phyloP scores from a whole-genome alignment of 2,329 filamentous ascomycete genomes.

The Cordyceps javanica region DNA sequence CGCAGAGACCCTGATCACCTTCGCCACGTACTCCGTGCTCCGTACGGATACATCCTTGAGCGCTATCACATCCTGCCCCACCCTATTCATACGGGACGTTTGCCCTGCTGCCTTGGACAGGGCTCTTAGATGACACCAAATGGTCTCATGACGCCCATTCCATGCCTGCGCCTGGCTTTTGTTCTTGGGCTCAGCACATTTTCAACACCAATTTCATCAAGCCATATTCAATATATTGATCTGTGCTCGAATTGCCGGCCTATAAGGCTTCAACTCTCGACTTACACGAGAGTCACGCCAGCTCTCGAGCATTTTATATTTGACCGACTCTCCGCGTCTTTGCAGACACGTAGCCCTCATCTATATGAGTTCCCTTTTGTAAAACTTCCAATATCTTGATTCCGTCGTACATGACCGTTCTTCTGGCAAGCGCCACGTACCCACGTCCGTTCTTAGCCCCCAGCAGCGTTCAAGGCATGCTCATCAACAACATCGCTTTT shows the following conservation, averaged over 20 bases:
- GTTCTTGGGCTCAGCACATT: background rate
- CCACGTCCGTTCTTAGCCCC: too few species aligned
- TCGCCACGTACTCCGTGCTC: constrained; percentile 4
- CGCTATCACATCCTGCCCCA: background rate
- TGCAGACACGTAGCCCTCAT: background rate
- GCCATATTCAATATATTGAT: background rate
- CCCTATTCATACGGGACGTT: too few species aligned
- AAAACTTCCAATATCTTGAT: background rate
- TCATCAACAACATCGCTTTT: constrained; percentile 42
- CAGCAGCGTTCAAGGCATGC: background rate
- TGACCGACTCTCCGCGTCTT: background rate
- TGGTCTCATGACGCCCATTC: background rate
- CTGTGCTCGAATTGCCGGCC: background rate
- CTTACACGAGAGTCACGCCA: background rate
- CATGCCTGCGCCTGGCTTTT: background rate
- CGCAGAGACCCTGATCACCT: constrained; percentile 8
- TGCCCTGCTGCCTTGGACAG: background rate
- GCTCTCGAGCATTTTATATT: too few species aligned
- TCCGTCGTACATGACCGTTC: background rate
- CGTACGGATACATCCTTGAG: background rate
- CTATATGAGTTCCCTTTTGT: background rate
- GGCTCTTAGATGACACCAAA: background rate
- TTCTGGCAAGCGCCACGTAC: background rate
- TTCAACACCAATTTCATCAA: background rate
- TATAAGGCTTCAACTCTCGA: background rate